phyloP scores from a whole-genome alignment of 2,329 filamentous ascomycete species.

The Talaromyces sp. region DNA sequence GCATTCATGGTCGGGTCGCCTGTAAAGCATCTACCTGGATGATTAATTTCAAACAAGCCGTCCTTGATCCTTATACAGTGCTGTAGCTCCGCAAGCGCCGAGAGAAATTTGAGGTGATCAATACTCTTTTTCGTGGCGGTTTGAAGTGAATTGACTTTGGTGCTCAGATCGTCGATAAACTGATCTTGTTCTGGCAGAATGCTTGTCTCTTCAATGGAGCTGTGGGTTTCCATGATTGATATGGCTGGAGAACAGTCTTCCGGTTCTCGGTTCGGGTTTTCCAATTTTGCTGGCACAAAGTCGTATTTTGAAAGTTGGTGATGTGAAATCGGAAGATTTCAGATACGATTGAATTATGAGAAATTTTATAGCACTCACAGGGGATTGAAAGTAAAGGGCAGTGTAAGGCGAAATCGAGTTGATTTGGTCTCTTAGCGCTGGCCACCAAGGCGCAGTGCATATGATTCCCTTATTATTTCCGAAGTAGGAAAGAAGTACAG shows the following conservation, averaged over 20 bases:
- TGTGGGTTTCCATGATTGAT: no score
- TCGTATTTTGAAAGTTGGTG: not conserved
- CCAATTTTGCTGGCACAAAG: not conserved
- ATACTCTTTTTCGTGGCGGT: conserved; percentile 52
- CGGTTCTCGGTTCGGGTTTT: not conserved
- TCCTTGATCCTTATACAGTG: conserved; percentile 57
- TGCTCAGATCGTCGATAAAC: not conserved
- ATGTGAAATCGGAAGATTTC: not conserved
- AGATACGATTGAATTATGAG: not conserved
- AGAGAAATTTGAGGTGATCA: conserved; percentile 71
- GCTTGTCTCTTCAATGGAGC: not conserved
- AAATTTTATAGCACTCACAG: not conserved
- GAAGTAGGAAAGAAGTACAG: not conserved
- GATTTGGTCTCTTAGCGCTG: not conserved
- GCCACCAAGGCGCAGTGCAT: not conserved
- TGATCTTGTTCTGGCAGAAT: not conserved
- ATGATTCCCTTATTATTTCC: not conserved
- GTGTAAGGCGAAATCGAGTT: not conserved
- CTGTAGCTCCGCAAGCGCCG: conserved; percentile 65
- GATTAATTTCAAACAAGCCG: conserved; percentile 55
- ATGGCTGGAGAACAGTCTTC: not conserved
- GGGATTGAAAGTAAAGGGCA: not conserved
- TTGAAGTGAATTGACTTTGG: not conserved
- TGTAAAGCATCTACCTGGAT: not conserved
- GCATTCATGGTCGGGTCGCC: not conserved